Base-by-base conservation (phyloP, 2,329 filamentous ascomycete species). In the Botrytis sinoallii region DNA sequence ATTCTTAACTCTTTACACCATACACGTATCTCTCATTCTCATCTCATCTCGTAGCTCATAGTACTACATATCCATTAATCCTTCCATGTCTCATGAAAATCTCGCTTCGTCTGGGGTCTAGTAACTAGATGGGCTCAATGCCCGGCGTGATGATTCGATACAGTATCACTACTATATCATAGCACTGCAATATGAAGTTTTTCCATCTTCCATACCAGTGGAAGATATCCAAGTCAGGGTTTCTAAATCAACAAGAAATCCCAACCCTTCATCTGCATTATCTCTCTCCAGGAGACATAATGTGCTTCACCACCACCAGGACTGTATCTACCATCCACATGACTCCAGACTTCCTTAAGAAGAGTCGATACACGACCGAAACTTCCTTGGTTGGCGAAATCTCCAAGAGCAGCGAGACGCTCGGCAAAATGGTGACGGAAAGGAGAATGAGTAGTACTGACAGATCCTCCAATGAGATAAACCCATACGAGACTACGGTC, bases 401-500 rank as follows among this genome's bases (percentile, higher is more conserved):
- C 93, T 75, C 93, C 94, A 25, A 98, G 88, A 76, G 90, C 88
- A 18, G 86, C 86, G 75, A 92, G 87, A 74, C 96, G 92, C 76
- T 95, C 91, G 72, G 90, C 87, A 76, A 98, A 92, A 81, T 96
- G 90, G 55, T 83, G 82, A 77, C 95, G 91, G 88, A 98, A 97
- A 38, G 86, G 82, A 64, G 93, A 95, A 74, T 86, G 87, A 2
- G 91, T 87, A 1, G 90, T 87, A 75, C 93, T 94, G 79, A 93
- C 91, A 9, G 92, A 91, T 73, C 95, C 96, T 61, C 92, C 92
- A 73, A 98, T 90, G 64, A 98, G 90, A 78, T 97, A 91, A 32
- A 97, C 95, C 96, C 96, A 98, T 76, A 94, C 91, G 38, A 98
- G 89, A 74, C 92, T 94, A 79, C 94, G 92, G 84, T 99, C 96